These are phyloP conservation scores for Saussurea involucrata DNA, from an alignment of 129 eudicot species.

Conservation along the genomic window DNA sequence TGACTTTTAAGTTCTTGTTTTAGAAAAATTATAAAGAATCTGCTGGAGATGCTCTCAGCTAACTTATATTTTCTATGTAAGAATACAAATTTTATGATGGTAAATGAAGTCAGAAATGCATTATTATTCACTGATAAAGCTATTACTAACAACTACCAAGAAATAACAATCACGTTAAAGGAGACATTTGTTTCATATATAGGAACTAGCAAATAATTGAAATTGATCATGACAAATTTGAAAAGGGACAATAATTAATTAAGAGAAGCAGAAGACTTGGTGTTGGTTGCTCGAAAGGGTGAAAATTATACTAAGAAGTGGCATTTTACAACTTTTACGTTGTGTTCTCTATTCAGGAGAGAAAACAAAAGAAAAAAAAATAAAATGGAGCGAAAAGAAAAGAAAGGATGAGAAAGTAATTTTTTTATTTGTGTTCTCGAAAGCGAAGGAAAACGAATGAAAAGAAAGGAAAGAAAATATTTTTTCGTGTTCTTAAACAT, in stretches of 20 bases:
- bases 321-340: background rate
- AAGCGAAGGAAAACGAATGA: too few species aligned
- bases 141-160: background rate
- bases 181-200: background rate
- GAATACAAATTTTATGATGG: background rate
- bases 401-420: too few species aligned
- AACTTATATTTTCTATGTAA: too few species aligned
- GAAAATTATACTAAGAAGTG: background rate
- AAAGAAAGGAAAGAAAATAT: too few species aligned
- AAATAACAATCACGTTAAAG: background rate
- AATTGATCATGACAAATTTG: background rate
- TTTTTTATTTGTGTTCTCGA: too few species aligned
- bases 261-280: background rate
- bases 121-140: background rate
- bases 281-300: background rate
- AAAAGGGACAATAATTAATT: background rate
- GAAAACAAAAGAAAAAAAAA: too few species aligned
- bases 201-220: background rate
- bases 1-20: too few species aligned
- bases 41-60: too few species aligned
- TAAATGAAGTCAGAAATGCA: background rate
- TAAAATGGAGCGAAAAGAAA: too few species aligned
- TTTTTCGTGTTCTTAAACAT: too few species aligned
- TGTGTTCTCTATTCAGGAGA: too few species aligned
- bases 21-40: too few species aligned